Conservation (phyloP, 768 basidiomycete species). For the Suillus alpinus region DNA sequence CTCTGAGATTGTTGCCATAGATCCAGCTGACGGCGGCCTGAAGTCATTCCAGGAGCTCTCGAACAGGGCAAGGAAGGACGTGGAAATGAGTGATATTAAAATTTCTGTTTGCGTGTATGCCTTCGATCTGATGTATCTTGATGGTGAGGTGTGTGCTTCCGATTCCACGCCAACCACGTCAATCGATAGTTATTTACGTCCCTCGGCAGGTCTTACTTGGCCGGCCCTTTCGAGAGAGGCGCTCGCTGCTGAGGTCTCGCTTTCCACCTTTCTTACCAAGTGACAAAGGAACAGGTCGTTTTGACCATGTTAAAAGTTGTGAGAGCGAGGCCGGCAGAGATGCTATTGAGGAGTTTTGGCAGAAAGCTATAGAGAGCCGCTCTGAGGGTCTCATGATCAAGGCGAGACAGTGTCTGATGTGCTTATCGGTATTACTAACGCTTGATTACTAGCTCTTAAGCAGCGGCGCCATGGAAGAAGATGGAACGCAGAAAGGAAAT, state of each 20-base stretch:
- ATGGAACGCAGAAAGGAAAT: constrained; percentile 32
- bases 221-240: constrained; percentile 67
- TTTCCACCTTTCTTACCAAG: constrained; percentile 54
- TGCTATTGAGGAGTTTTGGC: constrained; percentile 74
- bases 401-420: constrained; percentile 33
- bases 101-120: constrained; percentile 81
- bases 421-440: constrained; percentile 5
- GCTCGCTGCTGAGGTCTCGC: constrained; percentile 56
- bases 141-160: constrained; percentile 61
- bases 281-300: constrained; percentile 51
- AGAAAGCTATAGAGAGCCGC: constrained; percentile 67
- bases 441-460: constrained; percentile 62
- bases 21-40: constrained; percentile 56
- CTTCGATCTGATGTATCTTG: constrained; percentile 87
- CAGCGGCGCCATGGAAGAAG: constrained; percentile 40
- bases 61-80: constrained; percentile 81
- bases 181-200: constrained; percentile 7
- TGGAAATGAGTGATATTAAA: constrained; percentile 68
- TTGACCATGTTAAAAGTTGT: constrained; percentile 72
- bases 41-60: constrained; percentile 87
- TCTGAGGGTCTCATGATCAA: constrained; percentile 97
- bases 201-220: constrained; percentile 58
- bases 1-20: constrained; percentile 85
- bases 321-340: constrained; percentile 61
- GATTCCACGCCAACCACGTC: background rate